phyloP scores from a whole-genome alignment of 768 basidiomycete species.

The Pisolithus microcarpus region DNA sequence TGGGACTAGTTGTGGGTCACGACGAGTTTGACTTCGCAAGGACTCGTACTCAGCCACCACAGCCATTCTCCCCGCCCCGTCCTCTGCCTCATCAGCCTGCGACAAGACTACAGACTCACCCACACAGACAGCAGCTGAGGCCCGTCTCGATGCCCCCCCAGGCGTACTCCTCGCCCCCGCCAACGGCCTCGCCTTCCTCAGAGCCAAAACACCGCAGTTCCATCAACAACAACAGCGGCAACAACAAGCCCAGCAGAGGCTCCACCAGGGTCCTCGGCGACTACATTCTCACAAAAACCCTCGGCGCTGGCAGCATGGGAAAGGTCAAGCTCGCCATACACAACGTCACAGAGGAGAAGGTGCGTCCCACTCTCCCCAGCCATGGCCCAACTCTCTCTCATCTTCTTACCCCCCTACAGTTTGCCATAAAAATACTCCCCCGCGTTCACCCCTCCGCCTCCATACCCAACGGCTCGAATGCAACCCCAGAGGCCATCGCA shows the following conservation, averaged over 20 bases:
- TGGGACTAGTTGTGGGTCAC: constrained; percentile 48
- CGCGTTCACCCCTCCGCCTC: constrained; percentile 61
- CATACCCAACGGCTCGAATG: constrained; percentile 39
- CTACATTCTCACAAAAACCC: constrained; percentile 92
- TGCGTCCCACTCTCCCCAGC: constrained; percentile 30
- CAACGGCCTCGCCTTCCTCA: constrained; percentile 12
- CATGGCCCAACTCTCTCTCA: constrained; percentile 4
- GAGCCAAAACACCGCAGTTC: constrained; percentile 25
- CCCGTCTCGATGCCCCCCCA: constrained; percentile 76
- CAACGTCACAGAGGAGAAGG: constrained; percentile 87
- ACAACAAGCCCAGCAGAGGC: constrained; percentile 12
- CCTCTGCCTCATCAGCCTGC: constrained; percentile 16
- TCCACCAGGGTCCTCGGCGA: constrained; percentile 70
- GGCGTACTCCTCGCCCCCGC: constrained; percentile 31
- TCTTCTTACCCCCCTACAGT: constrained; percentile 36
- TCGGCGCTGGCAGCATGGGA: constrained; percentile 98
- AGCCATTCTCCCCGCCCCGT: constrained; percentile 25
- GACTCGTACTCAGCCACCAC: constrained; percentile 27
- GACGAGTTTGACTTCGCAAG: constrained; percentile 57
- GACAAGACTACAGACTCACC: constrained; percentile 15
- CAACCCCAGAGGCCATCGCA: constrained; percentile 50
- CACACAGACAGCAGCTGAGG: constrained; percentile 35
- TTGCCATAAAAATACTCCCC: constrained; percentile 98
- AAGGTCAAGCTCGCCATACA: constrained; percentile 96
- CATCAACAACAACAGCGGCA: constrained; percentile 21